phyloP scores from a whole-genome alignment of 108 stramenopile genomes.

The Pseudonitzschia multistriata region DNA sequence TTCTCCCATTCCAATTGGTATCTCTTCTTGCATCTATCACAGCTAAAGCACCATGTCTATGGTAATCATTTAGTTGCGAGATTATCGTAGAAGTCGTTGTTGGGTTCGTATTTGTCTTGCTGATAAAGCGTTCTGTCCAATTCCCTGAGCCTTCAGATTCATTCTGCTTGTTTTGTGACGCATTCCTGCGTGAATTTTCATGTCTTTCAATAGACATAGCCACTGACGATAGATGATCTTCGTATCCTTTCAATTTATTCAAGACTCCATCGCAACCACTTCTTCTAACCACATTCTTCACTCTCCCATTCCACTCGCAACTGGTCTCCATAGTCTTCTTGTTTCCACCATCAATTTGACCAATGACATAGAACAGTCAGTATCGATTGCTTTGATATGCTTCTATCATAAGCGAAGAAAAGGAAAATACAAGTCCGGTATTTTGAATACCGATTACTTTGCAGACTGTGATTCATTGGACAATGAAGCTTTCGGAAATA shows the following conservation, averaged over 20 bases:
- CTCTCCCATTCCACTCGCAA: constrained; percentile 1
- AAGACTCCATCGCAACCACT: constrained; percentile 6
- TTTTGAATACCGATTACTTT: background rate
- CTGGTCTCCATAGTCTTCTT: background rate
- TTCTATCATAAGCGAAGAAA: background rate
- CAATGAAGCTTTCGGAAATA: background rate
- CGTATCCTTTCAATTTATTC: background rate
- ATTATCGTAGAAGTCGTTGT: background rate
- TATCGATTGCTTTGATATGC: background rate
- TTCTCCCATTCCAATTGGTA: background rate
- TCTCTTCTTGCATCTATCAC: background rate
- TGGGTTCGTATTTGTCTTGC: background rate
- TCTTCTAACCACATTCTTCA: background rate
- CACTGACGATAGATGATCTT: background rate
- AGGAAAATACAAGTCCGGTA: background rate
- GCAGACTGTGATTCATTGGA: background rate
- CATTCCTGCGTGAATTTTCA: background rate
- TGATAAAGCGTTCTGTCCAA: constrained; percentile 4
- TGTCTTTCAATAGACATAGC: background rate
- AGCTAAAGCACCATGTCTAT: background rate
- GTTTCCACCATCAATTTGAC: background rate
- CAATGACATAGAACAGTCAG: background rate
- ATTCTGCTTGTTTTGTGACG: background rate
- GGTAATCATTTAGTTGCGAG: constrained; percentile 1
- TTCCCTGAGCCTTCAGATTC: background rate